Base-by-base conservation (phyloP, 2,329 filamentous ascomycete species). In the Ceratocystis diversiconidia region DNA sequence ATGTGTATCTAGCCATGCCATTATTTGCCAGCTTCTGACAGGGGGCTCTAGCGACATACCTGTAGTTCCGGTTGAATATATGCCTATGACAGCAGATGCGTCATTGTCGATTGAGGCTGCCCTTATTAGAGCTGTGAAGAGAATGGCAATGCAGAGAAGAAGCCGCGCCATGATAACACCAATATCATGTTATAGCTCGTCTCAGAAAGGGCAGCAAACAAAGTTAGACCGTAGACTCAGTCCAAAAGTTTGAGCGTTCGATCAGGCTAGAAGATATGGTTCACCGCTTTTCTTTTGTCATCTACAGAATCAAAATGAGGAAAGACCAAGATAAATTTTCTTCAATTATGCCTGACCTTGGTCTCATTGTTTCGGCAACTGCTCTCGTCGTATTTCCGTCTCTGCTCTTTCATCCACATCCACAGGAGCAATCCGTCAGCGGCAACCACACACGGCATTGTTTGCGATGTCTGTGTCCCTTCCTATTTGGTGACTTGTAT, bases 71-170 rank as follows among this genome's bases (percentile, higher is more conserved):
- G 55, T n/a, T 7, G 43, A 60, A 25, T 60, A 65, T 28, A 61
- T 15, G 36, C 63, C 63, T 5, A 65, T 65, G 28, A 65, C 43
- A 12, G 63, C 55, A 22, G 22, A n/a, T 5, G 52, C 43, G 7
- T 59, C 55, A 60, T 25, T 28, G 10, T n/a, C 55, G 32, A 25
- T 43, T 30, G 17, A 19, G 12, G 32, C 19, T n/a, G 62, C 48
- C 15, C 6, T 17, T 41, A 12, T 15, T 36, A 28, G 19, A 59
- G 22, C 32, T 59, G 12, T 10, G 32, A 55, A 41, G 59, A 57
- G 6, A 41, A 32, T 17, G 6, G 46, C 12, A 46, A 43, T n/a
- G 10, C 19, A 50, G 8, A 25, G 8, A n/a, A 50, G 41, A 50
- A 30, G 15, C 22, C 36, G 10, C 10, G 43, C 36, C 22, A 36